phyloP scores from a whole-genome alignment of 331 rosid species.

The Pyrus hybrid region DNA sequence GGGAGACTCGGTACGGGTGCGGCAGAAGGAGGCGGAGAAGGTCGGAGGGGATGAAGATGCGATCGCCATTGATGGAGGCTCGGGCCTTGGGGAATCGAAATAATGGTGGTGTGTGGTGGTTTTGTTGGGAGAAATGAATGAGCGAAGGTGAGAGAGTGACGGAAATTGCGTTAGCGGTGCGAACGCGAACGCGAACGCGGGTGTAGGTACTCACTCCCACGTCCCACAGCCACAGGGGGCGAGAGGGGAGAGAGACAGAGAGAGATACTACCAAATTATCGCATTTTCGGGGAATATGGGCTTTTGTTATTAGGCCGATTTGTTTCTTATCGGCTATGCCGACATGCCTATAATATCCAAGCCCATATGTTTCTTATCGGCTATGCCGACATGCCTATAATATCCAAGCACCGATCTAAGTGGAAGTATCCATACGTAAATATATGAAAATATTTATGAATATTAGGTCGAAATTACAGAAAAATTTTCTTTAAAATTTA shows the following conservation, averaged over 20 bases:
- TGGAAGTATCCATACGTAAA: too few relatives aligned
- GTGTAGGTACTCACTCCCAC: neutral
- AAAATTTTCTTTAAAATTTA: too few relatives aligned
- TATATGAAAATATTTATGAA: too few relatives aligned
- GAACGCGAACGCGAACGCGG: neutral
- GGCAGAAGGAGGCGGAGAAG: constrained; percentile 53
- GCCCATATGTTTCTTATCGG: too few relatives aligned
- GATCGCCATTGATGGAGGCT: constrained; percentile 41
- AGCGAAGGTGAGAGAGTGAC: neutral
- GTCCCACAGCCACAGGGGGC: neutral
- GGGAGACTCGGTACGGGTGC: constrained; percentile 20
- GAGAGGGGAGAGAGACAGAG: neutral
- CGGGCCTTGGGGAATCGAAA: constrained; percentile 25
- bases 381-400: neutral
- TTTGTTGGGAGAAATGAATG: neutral
- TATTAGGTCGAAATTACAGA: too few relatives aligned
- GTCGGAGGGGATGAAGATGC: constrained; percentile 47
- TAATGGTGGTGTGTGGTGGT: neutral
- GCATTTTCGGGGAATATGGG: neutral
- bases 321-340: neutral
- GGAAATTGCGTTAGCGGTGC: neutral
- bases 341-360: too few relatives aligned
- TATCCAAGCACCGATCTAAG: too few relatives aligned
- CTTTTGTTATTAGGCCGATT: neutral
- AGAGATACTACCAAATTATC: neutral